Base-by-base conservation (phyloP, 805 yeast genomes). In the Starmerella bombicola region DNA sequence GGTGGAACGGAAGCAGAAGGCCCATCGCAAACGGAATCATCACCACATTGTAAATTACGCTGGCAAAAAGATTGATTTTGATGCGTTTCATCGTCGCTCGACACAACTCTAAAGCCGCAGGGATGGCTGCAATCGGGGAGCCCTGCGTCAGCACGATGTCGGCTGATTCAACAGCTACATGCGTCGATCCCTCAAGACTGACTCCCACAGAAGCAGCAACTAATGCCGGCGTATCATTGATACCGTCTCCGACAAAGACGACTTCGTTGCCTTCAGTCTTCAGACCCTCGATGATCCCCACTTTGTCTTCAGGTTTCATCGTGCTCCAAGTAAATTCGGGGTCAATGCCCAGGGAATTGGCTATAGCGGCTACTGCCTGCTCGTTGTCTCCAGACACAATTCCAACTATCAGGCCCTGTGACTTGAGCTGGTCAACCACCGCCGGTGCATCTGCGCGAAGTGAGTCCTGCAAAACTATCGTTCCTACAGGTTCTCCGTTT, bases 11-110 rank as follows among this genome's bases (percentile, higher is more conserved):
- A 25, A 78, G 63, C 46, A 91, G 67, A 8, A 79, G 64, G 1
- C 97, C 96, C 95, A 91, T 85, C 0, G 98, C 95, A 52, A 91
- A 70, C 6, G 98, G 99, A 29, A 91, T 68, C 95, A 88, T 85
- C 28, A 81, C 59, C 22, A 81, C 41, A 54, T 91, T 91, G 62
- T 91, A 91, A 25, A 84, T 63, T 6, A 80, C 68, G 2, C 97
- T 95, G 76, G 95, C 78, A 35, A 84, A 55, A 45, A 88, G 77
- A 56, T 93, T 93, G 57, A 76, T 51, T 57, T 82, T 84, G 55
- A 91, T 83, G 41, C 88, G 73, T 31, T 61, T 58, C 59, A 86
- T 78, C 0, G 96, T 81, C 25, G 66, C 65, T 31, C 67, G 65
- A 2, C 93, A 75, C 7, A 91, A 74, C 38, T 77, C 78, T 26